A percentile compares a stretch with the other conserved stretches of the same genome.
These are phyloP conservation scores for Citrus reticulata DNA, from an alignment of 345 rosid species.

Conservation along the genomic window DNA sequence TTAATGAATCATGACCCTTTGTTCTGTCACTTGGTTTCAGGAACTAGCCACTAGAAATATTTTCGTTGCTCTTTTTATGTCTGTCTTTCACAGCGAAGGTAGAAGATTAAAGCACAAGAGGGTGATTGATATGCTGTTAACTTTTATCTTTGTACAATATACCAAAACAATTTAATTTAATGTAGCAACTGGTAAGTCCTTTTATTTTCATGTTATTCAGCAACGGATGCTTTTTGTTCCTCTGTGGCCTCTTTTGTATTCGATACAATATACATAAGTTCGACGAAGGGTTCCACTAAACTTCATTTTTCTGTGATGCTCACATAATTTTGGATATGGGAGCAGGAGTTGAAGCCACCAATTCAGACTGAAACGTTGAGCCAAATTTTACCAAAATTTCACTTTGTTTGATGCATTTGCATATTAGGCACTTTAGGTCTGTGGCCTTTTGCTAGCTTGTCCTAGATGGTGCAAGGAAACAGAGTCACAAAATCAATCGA, in stretches of 20 bases:
- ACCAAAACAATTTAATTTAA: neutral
- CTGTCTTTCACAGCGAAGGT: neutral
- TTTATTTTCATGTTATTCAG: neutral
- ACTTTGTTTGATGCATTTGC: too few species aligned
- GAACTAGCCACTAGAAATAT: neutral
- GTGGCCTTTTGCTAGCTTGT: too few species aligned
- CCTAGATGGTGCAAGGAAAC: too few species aligned
- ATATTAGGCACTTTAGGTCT: too few species aligned
- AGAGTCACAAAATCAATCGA: too few species aligned
- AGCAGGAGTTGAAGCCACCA: too few species aligned
- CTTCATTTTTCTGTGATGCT: neutral
- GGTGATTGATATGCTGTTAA: neutral
- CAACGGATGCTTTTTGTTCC: neutral
- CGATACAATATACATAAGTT: neutral
- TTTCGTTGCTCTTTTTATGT: neutral
- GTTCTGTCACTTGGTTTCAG: neutral
- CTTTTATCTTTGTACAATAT: neutral
- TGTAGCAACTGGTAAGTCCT: neutral
- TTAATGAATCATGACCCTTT: neutral
- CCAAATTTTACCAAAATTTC: too few species aligned
- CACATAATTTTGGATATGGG: too few species aligned
- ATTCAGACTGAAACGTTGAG: too few species aligned
- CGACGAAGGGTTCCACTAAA: neutral
- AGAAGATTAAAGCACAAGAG: neutral
- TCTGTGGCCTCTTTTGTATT: too few species aligned